Evolutionary conservation across 331 rosid species (phyloP).

Genomic region (Acacia concinna): DNA sequence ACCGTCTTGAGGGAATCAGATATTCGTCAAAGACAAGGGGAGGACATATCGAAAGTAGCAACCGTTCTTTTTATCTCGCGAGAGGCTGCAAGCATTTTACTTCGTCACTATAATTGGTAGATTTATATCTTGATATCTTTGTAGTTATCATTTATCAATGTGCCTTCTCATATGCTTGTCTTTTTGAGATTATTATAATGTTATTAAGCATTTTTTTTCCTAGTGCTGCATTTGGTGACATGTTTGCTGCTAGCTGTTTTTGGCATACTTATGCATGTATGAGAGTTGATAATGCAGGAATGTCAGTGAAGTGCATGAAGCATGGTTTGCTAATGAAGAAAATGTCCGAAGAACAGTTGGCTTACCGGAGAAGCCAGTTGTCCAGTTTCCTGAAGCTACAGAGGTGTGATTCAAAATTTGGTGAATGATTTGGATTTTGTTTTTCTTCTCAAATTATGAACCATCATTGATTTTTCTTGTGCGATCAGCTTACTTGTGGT

Average conservation of each 20-base stretch:
- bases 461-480: constrained; percentile 3
- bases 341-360: constrained; percentile 65
- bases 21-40: constrained; percentile 62
- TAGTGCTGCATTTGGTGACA: constrained; percentile 1
- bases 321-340: constrained; percentile 85
- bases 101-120: constrained; percentile 76
- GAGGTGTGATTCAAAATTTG: constrained; percentile 51
- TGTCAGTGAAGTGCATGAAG: constrained; percentile 73
- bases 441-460: constrained; percentile 22
- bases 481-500: constrained; percentile 69
- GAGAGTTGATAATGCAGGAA: constrained; percentile 54
- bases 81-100: constrained; percentile 62
- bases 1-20: constrained; percentile 64
- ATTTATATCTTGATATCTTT: neutral
- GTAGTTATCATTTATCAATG: neutral
- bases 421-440: constrained; percentile 16
- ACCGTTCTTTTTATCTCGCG: constrained; percentile 72
- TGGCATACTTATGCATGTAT: constrained; percentile 1
- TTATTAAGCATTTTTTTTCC: neutral
- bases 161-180: constrained; percentile 12
- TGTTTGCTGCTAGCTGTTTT: neutral
- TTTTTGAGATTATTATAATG: constrained; percentile 1
- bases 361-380: constrained; percentile 62
- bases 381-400: constrained; percentile 38
- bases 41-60: constrained; percentile 64